Evolutionary conservation across 306 rosid species (phyloP).

Genomic region (Glycine latifolia): DNA sequence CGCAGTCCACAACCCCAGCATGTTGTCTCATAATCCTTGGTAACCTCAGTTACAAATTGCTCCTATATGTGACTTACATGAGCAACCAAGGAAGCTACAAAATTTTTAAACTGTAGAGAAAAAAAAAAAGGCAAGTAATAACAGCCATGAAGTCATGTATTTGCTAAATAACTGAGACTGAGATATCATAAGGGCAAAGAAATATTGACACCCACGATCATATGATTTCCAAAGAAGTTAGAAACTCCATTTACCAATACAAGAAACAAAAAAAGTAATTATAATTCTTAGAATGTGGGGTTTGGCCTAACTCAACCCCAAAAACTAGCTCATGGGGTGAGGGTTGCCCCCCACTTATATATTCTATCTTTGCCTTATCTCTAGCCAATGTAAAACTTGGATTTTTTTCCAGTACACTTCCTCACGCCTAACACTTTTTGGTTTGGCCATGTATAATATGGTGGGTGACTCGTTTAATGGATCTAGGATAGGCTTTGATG

Average conservation of each 20-base stretch:
- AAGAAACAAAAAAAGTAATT: not conserved
- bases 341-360: no score
- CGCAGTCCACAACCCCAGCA: slow-evolving; percentile 98
- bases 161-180: slow-evolving; percentile 46
- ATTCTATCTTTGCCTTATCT: no score
- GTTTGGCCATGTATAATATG: no score
- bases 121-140: slow-evolving; percentile 49
- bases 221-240: not conserved
- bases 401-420: no score
- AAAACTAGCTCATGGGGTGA: no score
- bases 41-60: slow-evolving; percentile 56
- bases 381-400: no score
- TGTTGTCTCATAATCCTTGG: slow-evolving; percentile 65
- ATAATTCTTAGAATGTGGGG: no score
- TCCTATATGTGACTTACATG: slow-evolving; percentile 77
- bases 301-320: no score
- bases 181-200: slow-evolving; percentile 31
- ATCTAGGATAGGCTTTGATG: no score
- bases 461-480: no score
- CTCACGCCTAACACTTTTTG: no score
- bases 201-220: slow-evolving; percentile 37
- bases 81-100: slow-evolving; percentile 64
- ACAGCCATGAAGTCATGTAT: slow-evolving; percentile 48
- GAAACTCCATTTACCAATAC: slow-evolving; percentile 8
- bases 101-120: slow-evolving; percentile 53